Conservation (phyloP, 768 basidiomycete genomes). For the Tulasnella calospora region DNA sequence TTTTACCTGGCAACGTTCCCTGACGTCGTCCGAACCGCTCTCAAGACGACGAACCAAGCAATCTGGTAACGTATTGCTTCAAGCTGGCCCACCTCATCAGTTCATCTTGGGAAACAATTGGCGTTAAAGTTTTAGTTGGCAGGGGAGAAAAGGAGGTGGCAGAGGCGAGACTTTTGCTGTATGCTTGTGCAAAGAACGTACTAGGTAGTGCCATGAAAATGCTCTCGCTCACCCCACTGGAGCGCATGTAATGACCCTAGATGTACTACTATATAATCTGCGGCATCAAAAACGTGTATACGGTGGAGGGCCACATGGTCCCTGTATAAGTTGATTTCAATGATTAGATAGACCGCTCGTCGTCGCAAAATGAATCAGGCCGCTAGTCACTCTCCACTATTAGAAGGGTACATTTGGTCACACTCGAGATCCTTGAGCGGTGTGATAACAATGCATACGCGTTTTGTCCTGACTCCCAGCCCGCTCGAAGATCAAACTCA, state of each 20-base stretch:
- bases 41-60: slow-evolving; percentile 38
- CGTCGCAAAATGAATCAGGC: neutral
- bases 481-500: too few species aligned
- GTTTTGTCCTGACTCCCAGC: too few species aligned
- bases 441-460: too few species aligned
- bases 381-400: neutral
- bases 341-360: neutral
- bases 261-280: neutral
- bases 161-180: slow-evolving; percentile 42
- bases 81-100: slow-evolving; percentile 39
- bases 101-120: slow-evolving; percentile 40
- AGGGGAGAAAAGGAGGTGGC: slow-evolving; percentile 34
- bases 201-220: slow-evolving; percentile 41
- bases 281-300: too few species aligned
- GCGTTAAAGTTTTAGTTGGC: slow-evolving; percentile 35
- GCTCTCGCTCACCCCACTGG: slow-evolving; percentile 42
- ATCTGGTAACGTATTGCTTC: slow-evolving; percentile 42
- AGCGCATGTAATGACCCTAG: slow-evolving; percentile 39
- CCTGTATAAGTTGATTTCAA: neutral
- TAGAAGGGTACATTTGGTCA: too few species aligned
- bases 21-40: slow-evolving; percentile 39
- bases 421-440: neutral
- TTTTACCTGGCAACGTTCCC: slow-evolving; percentile 42
- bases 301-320: too few species aligned
- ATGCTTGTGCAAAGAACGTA: slow-evolving; percentile 42